These are phyloP conservation scores for Pyrenochaeta sp. DNA, from an alignment of 2,329 filamentous ascomycete species.

Conservation along the genomic window DNA sequence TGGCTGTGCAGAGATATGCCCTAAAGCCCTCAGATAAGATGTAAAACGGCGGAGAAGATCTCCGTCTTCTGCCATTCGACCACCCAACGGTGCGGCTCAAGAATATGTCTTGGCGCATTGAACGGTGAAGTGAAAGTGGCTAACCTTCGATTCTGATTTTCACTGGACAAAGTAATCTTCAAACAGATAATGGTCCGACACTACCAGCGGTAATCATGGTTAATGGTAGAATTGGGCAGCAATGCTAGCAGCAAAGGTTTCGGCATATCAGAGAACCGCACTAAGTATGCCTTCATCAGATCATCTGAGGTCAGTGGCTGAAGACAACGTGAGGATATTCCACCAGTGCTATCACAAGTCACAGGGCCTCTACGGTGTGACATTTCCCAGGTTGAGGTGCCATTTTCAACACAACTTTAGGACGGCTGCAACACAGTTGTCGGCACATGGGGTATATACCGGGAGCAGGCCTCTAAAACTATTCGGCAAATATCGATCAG, in stretches of 20 bases:
- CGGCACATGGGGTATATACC: background rate
- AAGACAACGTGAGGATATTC: background rate
- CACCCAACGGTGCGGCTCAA: conserved; percentile 15
- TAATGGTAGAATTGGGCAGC: conserved; percentile 13
- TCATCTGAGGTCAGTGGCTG: background rate
- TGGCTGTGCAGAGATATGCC: no score
- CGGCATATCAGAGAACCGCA: conserved; percentile 1
- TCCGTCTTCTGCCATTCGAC: conserved; percentile 1
- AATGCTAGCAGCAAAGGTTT: background rate
- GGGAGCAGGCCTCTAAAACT: background rate
- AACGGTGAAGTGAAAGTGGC: conserved; percentile 21
- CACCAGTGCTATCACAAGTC: background rate
- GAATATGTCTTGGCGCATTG: conserved; percentile 21
- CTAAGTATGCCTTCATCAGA: background rate
- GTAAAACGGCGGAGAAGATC: no score
- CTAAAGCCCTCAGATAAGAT: no score
- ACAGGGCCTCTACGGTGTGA: background rate
- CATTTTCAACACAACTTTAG: background rate
- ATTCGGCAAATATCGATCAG: conserved; percentile 1
- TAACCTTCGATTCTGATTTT: background rate
- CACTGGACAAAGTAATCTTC: conserved; percentile 1
- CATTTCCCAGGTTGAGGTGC: background rate
- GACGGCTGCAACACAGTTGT: background rate
- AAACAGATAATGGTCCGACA: conserved; percentile 1
- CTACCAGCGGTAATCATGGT: background rate